Evolutionary conservation across 805 yeast species (phyloP).

Genomic region (Lipomyces lipofer): DNA sequence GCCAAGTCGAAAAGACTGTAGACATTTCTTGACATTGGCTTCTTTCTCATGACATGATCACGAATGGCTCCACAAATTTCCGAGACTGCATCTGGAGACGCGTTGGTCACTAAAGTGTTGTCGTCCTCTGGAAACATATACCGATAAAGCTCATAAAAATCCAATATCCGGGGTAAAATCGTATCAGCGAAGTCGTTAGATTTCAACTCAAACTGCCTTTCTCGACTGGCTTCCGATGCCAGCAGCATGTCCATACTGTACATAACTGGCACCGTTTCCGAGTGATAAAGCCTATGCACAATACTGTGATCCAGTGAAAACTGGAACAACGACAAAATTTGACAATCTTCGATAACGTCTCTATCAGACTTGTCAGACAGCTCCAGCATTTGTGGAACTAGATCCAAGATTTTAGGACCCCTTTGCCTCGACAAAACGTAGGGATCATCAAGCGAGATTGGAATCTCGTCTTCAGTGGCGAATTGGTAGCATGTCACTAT

Average conservation of each 20-base stretch:
- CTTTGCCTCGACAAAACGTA: constrained; percentile 17
- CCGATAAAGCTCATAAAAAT: constrained; percentile 22
- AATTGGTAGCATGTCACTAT: constrained; percentile 42
- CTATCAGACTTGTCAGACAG: not conserved
- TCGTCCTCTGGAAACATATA: constrained; percentile 13
- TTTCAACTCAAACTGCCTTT: constrained; percentile 2
- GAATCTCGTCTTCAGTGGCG: constrained; percentile 40
- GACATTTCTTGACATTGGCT: not conserved
- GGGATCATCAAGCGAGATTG: constrained; percentile 46
- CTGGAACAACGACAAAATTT: constrained; percentile 17
- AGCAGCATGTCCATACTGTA: constrained; percentile 6
- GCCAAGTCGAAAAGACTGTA: constrained; percentile 5
- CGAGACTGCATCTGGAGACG: not conserved
- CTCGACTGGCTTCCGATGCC: not conserved
- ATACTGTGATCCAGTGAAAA: constrained; percentile 10
- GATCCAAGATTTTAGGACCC: constrained; percentile 8
- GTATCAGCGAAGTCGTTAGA: constrained; percentile 15
- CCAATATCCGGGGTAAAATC: constrained; percentile 9
- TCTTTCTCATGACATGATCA: not conserved
- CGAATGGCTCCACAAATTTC: not conserved
- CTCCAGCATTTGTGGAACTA: not conserved
- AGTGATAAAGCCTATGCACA: constrained; percentile 8
- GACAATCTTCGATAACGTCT: not conserved
- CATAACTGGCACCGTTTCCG: not conserved
- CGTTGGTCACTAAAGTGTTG: constrained; percentile 9